phyloP scores from a whole-genome alignment of 306 rosid species.

The Cicer bijugum region DNA sequence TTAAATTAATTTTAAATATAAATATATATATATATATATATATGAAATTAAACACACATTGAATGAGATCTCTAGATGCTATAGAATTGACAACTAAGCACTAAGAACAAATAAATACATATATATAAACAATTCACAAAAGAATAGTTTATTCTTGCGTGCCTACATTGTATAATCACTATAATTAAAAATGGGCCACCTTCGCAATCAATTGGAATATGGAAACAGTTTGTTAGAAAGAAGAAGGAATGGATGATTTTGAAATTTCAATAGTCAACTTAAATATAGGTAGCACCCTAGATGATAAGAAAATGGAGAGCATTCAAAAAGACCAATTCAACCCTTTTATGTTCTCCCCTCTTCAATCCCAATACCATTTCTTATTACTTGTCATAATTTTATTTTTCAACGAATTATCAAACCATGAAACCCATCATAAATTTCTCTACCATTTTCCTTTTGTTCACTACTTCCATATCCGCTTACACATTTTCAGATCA shows the following conservation, averaged over 20 bases:
- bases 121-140: slow-evolving; percentile 21
- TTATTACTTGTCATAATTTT: slow-evolving; percentile 15
- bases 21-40: too few species aligned
- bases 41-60: too few species aligned
- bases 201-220: slow-evolving; percentile 49
- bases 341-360: slow-evolving; percentile 30
- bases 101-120: slow-evolving; percentile 34
- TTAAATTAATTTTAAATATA: too few species aligned
- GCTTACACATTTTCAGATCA: slow-evolving; percentile 51
- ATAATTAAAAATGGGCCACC: slow-evolving; percentile 45
- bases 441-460: slow-evolving; percentile 45
- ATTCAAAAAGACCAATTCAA: slow-evolving; percentile 47
- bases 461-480: slow-evolving; percentile 50
- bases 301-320: slow-evolving; percentile 48
- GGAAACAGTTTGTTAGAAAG: slow-evolving; percentile 51
- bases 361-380: slow-evolving; percentile 42
- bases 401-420: slow-evolving; percentile 49
- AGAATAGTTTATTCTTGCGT: slow-evolving; percentile 43
- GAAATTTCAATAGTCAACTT: slow-evolving; percentile 63
- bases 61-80: too few species aligned
- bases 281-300: slow-evolving; percentile 33
- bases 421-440: slow-evolving; percentile 60
- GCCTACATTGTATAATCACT: slow-evolving; percentile 44
- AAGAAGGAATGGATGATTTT: slow-evolving; percentile 36
- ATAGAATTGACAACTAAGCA: slow-evolving; percentile 39